phyloP scores from a whole-genome alignment of 306 rosid species.

The Sindora glabra region DNA sequence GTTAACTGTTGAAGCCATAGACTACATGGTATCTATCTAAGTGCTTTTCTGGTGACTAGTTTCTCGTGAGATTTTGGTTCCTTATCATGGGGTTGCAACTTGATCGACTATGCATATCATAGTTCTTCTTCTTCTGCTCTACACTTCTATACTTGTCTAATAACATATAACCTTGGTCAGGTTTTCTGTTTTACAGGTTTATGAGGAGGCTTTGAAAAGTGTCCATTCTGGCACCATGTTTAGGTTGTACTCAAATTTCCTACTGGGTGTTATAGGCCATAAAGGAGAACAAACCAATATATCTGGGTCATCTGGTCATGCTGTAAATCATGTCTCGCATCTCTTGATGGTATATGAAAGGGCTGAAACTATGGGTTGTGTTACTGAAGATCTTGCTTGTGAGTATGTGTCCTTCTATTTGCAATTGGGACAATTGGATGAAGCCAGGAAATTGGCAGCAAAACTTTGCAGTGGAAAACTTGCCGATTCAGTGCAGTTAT shows the following conservation, averaged over 20 bases:
- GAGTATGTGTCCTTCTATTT: conserved; percentile 51
- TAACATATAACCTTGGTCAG: not conserved
- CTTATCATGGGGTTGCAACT: not conserved
- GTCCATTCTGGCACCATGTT: conserved; percentile 51
- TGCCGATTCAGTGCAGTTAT: conserved; percentile 46
- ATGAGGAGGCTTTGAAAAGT: conserved; percentile 66
- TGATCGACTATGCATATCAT: not conserved
- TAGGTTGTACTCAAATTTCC: conserved; percentile 45
- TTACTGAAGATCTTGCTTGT: conserved; percentile 63
- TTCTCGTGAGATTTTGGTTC: not conserved
- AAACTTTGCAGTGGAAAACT: conserved; percentile 51
- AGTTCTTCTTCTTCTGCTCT: not conserved
- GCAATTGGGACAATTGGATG: conserved; percentile 56
- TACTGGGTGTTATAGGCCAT: conserved; percentile 33
- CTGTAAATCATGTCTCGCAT: conserved; percentile 22
- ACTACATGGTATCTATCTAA: not conserved
- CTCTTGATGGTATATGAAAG: conserved; percentile 58
- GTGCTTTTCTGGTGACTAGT: not conserved
- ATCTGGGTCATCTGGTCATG: conserved; percentile 14
- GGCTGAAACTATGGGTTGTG: conserved; percentile 58
- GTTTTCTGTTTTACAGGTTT: conserved; percentile 49
- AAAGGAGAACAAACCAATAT: conserved; percentile 28
- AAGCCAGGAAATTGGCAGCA: conserved; percentile 58
- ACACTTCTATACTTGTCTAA: conserved; percentile 11
- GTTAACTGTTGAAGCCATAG: not conserved